Conservation (phyloP, 495 filamentous ascomycete species). For the Geoglossum glabrum region DNA sequence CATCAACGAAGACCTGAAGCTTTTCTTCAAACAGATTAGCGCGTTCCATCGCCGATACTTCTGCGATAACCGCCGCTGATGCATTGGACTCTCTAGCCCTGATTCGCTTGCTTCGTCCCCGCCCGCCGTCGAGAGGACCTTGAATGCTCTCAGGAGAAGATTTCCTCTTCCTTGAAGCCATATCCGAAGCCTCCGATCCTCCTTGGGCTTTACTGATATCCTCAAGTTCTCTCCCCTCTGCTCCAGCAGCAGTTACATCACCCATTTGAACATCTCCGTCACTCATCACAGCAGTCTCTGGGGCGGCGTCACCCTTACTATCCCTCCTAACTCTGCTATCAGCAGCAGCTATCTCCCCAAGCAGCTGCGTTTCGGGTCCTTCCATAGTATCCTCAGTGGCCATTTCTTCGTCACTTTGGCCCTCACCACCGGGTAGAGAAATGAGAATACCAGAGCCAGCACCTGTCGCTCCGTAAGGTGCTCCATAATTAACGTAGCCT, state of each 20-base stretch:
- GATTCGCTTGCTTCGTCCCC: constrained; percentile 66
- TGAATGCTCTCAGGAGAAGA: constrained; percentile 28
- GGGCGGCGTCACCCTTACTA: neutral
- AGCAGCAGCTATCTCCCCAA: neutral
- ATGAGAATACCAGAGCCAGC: neutral
- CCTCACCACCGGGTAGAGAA: neutral
- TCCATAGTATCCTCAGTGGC: neutral
- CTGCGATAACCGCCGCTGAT: constrained; percentile 27
- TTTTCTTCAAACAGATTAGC: constrained; percentile 52
- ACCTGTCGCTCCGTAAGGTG: neutral
- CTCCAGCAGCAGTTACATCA: neutral
- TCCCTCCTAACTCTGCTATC: neutral
- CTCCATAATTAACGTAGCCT: constrained; percentile 6
- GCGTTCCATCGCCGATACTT: constrained; percentile 38
- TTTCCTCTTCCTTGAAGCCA: constrained; percentile 25
- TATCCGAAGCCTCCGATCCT: neutral
- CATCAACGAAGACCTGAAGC: constrained; percentile 42
- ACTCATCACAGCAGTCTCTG: neutral
- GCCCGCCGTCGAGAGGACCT: constrained; percentile 33
- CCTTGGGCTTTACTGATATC: neutral
- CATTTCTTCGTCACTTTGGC: constrained; percentile 1
- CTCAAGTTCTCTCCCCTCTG: neutral
- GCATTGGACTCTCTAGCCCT: constrained; percentile 53
- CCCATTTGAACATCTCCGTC: constrained; percentile 1
- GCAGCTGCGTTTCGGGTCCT: neutral